Base-by-base conservation (phyloP, 352 stramenopile species). In the Globisporangium carolinianum region DNA sequence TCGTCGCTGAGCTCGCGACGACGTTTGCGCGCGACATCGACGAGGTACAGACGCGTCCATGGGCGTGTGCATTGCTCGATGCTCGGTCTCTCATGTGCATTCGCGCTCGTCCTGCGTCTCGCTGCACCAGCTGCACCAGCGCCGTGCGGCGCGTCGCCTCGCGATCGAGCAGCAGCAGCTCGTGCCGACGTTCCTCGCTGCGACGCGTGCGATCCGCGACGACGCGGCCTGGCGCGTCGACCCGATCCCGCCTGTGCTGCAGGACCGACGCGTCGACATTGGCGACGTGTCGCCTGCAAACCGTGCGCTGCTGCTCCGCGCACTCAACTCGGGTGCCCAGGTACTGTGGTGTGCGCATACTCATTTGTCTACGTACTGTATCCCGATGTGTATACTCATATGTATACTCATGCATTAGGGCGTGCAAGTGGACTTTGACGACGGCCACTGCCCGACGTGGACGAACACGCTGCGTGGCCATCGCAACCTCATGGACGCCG, bases 231-330 rank as follows among this genome's bases (percentile, higher is more conserved):
- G 86, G 86, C 68, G 57, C 39, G 63, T 91, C 17, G 79, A 84
- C 37, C 60, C 71, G 2, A 68, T 88, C 39, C 91, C 91, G 4
- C 56, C 56, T 6, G 79, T 83, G 57, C 73, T 98, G 14, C 66
- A 77, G 43, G 91, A 98, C 63, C 87, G 95, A 51, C 82, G 93
- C 36, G 94, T 98, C 9, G 95, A 98, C 71, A 97, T 98, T 53
- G 97, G 91, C 46, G 94, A 96, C 55, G 77, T 88, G 4, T 85
- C 76, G 3, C 91, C 93, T 5, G 85, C 92, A 0, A 76, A 97
- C 58, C 72, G 82, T 3, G 86, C 94, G 63, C 91, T 98, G 66
- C 70, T 98, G 15, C 90, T 98, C 51, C 91, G 88, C 63, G 93
- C 91, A 10, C 68, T 98, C 53, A 98, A 98, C 75, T 97, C 82